Evolutionary conservation across 2,329 filamentous ascomycete genomes (phyloP).

Genomic region (Scolecobasidium constrictum): DNA sequence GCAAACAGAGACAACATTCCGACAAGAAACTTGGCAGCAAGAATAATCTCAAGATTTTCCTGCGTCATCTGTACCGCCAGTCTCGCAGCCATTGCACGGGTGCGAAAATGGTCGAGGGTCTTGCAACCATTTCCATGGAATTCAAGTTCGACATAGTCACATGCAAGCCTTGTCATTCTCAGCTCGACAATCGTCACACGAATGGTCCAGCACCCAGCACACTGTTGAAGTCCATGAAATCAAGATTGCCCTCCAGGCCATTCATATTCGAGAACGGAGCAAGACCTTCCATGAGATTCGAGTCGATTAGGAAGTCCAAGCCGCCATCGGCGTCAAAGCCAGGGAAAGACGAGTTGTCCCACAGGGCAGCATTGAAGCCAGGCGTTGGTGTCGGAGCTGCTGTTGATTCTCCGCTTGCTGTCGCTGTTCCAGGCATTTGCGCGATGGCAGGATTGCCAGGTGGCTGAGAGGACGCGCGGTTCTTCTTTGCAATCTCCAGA

Average conservation of each 20-base stretch:
- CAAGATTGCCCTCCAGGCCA: background rate
- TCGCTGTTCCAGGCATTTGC: too few relatives aligned
- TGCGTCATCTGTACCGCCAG: too few relatives aligned
- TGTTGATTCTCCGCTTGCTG: background rate
- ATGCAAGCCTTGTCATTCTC: too few relatives aligned
- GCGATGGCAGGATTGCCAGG: background rate
- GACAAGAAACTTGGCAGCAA: too few relatives aligned
- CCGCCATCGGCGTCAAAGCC: conserved; percentile 4
- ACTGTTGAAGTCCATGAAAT: conserved; percentile 6
- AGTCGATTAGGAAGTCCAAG: conserved; percentile 2
- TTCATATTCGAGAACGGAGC: conserved; percentile 1
- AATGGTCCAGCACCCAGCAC: conserved; percentile 2
- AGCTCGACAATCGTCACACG: too few relatives aligned
- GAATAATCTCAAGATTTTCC: too few relatives aligned
- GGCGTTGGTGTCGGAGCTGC: background rate
- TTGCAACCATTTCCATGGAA: too few relatives aligned
- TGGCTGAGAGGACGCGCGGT: background rate
- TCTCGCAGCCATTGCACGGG: too few relatives aligned
- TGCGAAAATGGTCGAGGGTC: too few relatives aligned
- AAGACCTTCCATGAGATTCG: conserved; percentile 9
- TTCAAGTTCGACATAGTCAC: too few relatives aligned
- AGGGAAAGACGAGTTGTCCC: background rate
- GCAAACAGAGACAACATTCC: too few relatives aligned
- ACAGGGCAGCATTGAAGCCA: background rate
- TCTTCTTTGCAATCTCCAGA: conserved; percentile 11